A percentile compares a stretch with the other conserved stretches of the same genome.
phyloP scores from a whole-genome alignment of 176 grass and related monocot species.

The Eleusine coracana region DNA sequence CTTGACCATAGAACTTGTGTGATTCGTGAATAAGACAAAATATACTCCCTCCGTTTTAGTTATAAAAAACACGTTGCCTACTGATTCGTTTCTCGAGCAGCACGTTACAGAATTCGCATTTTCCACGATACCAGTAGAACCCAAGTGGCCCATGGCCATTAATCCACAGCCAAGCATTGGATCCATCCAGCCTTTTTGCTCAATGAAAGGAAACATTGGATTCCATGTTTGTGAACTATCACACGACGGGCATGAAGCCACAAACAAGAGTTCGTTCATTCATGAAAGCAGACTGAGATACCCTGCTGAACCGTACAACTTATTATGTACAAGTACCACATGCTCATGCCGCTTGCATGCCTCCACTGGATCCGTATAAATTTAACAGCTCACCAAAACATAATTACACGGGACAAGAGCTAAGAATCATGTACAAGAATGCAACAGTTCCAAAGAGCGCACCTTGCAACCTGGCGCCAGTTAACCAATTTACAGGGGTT shows the following conservation, averaged over 20 bases:
- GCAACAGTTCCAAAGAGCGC: conserved; percentile 25
- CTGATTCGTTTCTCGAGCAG: background rate
- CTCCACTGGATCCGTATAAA: conserved; percentile 31
- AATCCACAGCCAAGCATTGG: background rate
- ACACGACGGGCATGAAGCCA: background rate
- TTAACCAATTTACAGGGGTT: conserved; percentile 59
- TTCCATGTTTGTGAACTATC: background rate
- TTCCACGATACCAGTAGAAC: background rate
- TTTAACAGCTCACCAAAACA: conserved; percentile 36
- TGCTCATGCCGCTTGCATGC: conserved; percentile 34
- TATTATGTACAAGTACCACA: conserved; percentile 35
- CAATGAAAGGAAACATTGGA: conserved; percentile 4
- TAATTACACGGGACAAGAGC: conserved; percentile 48
- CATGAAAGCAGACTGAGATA: background rate
- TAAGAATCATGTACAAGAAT: conserved; percentile 54
- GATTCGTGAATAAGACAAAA: no score
- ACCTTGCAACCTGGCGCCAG: conserved; percentile 49
- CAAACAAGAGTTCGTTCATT: background rate
- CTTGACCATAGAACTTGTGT: no score
- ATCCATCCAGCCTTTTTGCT: background rate
- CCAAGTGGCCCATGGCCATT: background rate
- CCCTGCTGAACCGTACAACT: conserved; percentile 24
- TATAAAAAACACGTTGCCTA: no score
- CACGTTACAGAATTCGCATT: background rate
- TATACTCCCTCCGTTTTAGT: no score